These are phyloP conservation scores for Exserohilum turcica DNA, from an alignment of 2,329 filamentous ascomycete species.

Conservation along the genomic window DNA sequence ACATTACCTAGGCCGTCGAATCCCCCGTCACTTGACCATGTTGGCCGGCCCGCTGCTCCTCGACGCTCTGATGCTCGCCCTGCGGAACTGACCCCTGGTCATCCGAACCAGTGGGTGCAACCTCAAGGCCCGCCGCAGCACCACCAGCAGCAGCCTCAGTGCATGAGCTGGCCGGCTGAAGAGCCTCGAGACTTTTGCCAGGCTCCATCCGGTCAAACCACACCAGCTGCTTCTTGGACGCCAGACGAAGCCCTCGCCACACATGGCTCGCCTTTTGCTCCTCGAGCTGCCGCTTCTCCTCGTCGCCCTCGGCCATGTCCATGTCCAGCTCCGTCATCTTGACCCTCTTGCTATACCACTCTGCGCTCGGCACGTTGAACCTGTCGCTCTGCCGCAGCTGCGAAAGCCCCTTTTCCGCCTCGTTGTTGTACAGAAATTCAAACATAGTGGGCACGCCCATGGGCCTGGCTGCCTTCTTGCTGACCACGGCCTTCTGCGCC, in stretches of 20 bases:
- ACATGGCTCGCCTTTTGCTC: slow-evolving; percentile 84
- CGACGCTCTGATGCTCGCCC: slow-evolving; percentile 44
- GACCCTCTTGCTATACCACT: slow-evolving; percentile 74
- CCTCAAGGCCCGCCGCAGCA: slow-evolving; percentile 42
- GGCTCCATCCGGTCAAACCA: slow-evolving; percentile 83
- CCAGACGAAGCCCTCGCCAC: slow-evolving; percentile 86
- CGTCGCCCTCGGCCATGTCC: slow-evolving; percentile 73
- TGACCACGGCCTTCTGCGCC: slow-evolving; percentile 69
- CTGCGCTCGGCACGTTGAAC: slow-evolving; percentile 71
- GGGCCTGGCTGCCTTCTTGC: slow-evolving; percentile 68
- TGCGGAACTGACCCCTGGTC: slow-evolving; percentile 45
- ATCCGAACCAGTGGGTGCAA: slow-evolving; percentile 42
- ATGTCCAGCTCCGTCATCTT: slow-evolving; percentile 83
- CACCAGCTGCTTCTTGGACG: slow-evolving; percentile 72
- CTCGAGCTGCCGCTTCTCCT: slow-evolving; percentile 63
- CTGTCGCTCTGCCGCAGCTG: slow-evolving; percentile 69
- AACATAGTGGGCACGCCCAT: slow-evolving; percentile 26
- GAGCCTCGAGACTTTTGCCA: slow-evolving; percentile 68
- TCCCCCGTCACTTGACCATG: slow-evolving; percentile 45
- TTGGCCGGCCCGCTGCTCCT: slow-evolving; percentile 49
- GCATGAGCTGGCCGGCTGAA: slow-evolving; percentile 46
- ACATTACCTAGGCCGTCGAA: slow-evolving; percentile 34
- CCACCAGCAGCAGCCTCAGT: too few relatives aligned
- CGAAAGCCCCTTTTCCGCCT: slow-evolving; percentile 66
- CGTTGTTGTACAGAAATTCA: slow-evolving; percentile 74